phyloP scores from a whole-genome alignment of 495 filamentous ascomycete genomes.

The Tetracladium marchalianum region DNA sequence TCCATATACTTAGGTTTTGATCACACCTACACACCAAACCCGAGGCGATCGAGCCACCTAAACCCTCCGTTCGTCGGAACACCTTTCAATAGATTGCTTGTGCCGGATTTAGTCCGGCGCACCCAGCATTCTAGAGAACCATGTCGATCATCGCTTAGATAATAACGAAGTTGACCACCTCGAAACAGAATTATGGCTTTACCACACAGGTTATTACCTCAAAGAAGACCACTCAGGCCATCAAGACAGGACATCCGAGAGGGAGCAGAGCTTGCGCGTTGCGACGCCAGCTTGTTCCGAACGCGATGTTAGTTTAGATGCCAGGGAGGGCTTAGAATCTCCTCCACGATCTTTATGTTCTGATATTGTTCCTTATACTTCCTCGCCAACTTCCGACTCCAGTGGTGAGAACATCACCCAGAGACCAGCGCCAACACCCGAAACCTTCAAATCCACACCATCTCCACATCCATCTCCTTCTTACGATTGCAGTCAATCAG shows the following conservation, averaged over 20 bases:
- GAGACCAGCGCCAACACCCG: neutral
- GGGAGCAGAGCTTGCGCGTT: conserved; percentile 4
- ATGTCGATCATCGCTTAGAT: conserved; percentile 10
- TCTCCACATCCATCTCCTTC: neutral
- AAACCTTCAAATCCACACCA: neutral
- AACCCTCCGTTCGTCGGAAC: neutral
- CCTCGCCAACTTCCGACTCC: neutral
- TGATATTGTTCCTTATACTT: neutral
- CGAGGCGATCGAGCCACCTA: neutral
- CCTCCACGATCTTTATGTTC: conserved; percentile 6
- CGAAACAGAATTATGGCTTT: conserved; percentile 4
- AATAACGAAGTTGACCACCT: conserved; percentile 3
- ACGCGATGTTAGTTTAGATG: conserved; percentile 4
- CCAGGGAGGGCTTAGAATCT: conserved; percentile 1
- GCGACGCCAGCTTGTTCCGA: conserved; percentile 2
- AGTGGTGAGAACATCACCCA: neutral
- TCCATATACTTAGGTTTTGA: neutral
- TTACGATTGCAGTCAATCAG: neutral
- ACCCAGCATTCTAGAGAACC: conserved; percentile 7
- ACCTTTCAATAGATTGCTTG: neutral
- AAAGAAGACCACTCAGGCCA: neutral
- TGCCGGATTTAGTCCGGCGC: neutral
- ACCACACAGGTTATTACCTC: conserved; percentile 1
- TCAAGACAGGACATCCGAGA: conserved; percentile 3
- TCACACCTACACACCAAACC: neutral